Conservation (phyloP, 2,329 filamentous ascomycete species). For the Penicillium nordicum region DNA sequence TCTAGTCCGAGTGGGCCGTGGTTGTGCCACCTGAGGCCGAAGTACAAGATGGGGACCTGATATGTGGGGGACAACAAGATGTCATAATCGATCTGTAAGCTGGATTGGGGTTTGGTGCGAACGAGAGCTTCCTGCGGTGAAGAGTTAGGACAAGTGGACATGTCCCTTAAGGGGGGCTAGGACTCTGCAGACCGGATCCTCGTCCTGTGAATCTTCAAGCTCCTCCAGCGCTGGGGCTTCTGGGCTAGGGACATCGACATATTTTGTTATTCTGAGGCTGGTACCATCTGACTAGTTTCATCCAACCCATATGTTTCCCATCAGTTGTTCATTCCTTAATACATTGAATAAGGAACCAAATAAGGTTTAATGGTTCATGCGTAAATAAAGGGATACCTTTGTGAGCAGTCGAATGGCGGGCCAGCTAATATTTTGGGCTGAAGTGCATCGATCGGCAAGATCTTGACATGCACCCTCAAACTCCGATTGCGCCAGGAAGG, state of each 20-base stretch:
- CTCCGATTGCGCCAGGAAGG: constrained; percentile 59
- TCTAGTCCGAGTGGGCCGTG: constrained; percentile 60
- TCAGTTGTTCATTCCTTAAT: not conserved
- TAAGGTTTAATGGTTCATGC: constrained; percentile 6
- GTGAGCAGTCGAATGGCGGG: constrained; percentile 27
- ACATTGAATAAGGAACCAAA: not conserved
- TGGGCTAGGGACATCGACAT: not conserved
- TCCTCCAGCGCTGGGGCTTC: not conserved
- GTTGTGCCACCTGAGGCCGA: constrained; percentile 60
- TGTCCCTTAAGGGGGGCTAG: constrained; percentile 1
- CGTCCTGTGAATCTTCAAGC: constrained; percentile 1
- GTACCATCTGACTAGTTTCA: not conserved
- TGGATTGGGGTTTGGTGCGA: constrained; percentile 31
- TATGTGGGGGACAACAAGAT: constrained; percentile 74
- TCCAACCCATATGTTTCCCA: not conserved
- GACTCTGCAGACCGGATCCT: constrained; percentile 9
- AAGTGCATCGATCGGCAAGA: constrained; percentile 43
- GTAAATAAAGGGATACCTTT: constrained; percentile 25
- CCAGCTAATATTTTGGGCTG: constrained; percentile 52
- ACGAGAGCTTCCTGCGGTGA: constrained; percentile 42
- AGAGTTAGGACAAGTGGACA: constrained; percentile 12
- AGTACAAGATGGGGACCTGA: constrained; percentile 71
- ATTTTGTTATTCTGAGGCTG: constrained; percentile 8
- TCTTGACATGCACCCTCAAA: constrained; percentile 65
- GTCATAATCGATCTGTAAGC: constrained; percentile 63